Percentiles rank a stretch among this genome's conserved stretches.
phyloP scores from a whole-genome alignment of 108 stramenopile species.

The Nitzschia sp. region DNA sequence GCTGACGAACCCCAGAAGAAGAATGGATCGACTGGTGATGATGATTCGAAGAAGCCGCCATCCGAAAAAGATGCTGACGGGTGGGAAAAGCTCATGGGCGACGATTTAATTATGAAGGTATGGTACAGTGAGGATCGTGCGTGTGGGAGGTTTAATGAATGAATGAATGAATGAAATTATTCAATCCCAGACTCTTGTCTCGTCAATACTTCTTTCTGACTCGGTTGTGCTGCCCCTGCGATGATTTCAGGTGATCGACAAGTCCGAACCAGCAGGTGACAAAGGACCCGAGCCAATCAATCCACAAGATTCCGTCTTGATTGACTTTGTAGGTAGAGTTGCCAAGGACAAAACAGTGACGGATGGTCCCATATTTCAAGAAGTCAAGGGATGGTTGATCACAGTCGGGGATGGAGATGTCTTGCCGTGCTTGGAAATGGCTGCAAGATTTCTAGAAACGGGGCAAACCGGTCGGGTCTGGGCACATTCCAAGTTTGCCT shows the following conservation, averaged over 20 bases:
- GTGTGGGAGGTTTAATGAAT: not conserved
- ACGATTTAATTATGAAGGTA: conserved; percentile 55
- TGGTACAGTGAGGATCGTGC: not conserved
- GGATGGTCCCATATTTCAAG: conserved; percentile 32
- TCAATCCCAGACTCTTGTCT: not conserved
- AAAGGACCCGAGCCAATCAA: conserved; percentile 25
- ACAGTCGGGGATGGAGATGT: conserved; percentile 57
- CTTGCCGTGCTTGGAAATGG: conserved; percentile 56
- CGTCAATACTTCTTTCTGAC: not conserved
- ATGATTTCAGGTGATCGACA: conserved; percentile 7
- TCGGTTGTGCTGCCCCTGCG: not conserved
- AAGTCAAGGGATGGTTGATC: conserved; percentile 42
- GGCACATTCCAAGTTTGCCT: conserved; percentile 60
- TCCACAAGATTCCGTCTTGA: conserved; percentile 43
- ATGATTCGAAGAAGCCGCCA: not conserved
- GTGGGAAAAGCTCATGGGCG: conserved; percentile 58
- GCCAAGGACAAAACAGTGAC: conserved; percentile 21
- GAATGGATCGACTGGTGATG: not conserved
- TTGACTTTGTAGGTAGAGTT: conserved; percentile 42
- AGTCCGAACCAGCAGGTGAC: conserved; percentile 7
- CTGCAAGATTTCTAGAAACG: conserved; percentile 48
- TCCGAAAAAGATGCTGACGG: conserved; percentile 6
- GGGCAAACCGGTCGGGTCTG: conserved; percentile 47
- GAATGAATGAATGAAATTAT: not conserved
- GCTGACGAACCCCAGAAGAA: not conserved